A percentile compares a stretch with the other conserved stretches of the same genome.
Conservation (phyloP, 169 alveolate species). For the Eimeria acervulina region DNA sequence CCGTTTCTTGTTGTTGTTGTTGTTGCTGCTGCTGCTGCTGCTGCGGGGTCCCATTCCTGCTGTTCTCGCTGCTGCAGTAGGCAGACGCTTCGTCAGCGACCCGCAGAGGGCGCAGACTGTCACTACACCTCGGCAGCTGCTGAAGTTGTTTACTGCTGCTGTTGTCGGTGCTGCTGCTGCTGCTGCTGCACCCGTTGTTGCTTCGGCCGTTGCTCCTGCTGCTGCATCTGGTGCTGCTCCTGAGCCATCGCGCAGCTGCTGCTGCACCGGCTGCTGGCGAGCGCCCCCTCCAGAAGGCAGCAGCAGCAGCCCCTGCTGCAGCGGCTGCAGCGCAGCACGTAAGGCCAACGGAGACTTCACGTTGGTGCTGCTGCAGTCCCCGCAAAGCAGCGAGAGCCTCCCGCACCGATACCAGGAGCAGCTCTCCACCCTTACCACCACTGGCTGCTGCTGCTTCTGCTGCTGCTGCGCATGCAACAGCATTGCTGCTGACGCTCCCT, state of each 20-base stretch:
- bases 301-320: conserved; percentile 55
- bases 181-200: conserved; percentile 14
- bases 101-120: conserved; percentile 56
- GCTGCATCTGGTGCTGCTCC: conserved; percentile 12
- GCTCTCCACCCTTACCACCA: background rate
- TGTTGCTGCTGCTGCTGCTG: conserved; percentile 62
- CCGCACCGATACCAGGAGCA: conserved; percentile 31
- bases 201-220: conserved; percentile 8
- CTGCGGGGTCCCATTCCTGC: background rate
- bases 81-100: conserved; percentile 46
- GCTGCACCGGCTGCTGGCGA: conserved; percentile 4
- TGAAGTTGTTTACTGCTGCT: background rate
- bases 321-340: conserved; percentile 65
- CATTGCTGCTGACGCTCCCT: background rate
- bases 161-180: background rate
- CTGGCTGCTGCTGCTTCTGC: conserved; percentile 61
- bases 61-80: conserved; percentile 18
- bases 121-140: conserved; percentile 43
- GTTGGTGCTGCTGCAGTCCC: conserved; percentile 46
- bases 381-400: conserved; percentile 29
- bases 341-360: conserved; percentile 26
- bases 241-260: conserved; percentile 35
- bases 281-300: background rate
- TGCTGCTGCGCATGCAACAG: conserved; percentile 57
- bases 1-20: background rate